phyloP scores from a whole-genome alignment of 306 rosid genomes.

The Boehmeria nivea region DNA sequence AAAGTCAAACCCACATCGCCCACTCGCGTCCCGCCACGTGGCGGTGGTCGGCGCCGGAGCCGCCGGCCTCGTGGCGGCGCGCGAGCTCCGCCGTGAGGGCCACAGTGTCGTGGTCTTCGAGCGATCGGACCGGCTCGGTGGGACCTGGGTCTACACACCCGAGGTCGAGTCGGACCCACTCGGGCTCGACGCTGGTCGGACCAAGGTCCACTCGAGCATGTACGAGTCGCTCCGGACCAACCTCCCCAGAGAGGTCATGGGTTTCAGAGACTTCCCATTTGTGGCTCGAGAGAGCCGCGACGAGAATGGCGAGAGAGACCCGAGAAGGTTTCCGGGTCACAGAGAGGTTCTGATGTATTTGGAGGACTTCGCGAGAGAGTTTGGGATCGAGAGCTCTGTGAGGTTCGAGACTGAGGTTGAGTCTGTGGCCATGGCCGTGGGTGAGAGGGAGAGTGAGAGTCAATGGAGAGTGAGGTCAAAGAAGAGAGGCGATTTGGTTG shows the following conservation, averaged over 20 bases:
- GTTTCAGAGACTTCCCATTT: slow-evolving; percentile 34
- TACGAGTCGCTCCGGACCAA: slow-evolving; percentile 35
- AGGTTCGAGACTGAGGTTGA: slow-evolving; percentile 37
- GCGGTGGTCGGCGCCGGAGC: slow-evolving; percentile 34
- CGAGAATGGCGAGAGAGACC: slow-evolving; percentile 26
- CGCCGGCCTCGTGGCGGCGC: slow-evolving; percentile 28
- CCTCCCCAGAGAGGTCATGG: slow-evolving; percentile 35
- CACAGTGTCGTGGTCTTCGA: slow-evolving; percentile 27
- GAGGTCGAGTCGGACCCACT: slow-evolving; percentile 25
- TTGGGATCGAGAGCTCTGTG: slow-evolving; percentile 26
- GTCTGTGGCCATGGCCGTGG: slow-evolving; percentile 12
- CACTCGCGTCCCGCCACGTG: slow-evolving; percentile 20
- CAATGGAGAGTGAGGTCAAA: slow-evolving; percentile 32
- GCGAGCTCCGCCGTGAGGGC: slow-evolving; percentile 34
- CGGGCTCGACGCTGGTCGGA: slow-evolving; percentile 22
- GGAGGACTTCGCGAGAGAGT: slow-evolving; percentile 36
- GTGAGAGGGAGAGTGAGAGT: neutral
- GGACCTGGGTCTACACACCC: slow-evolving; percentile 35
- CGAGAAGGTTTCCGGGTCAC: slow-evolving; percentile 48
- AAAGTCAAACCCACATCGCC: neutral
- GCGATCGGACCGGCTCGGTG: slow-evolving; percentile 25
- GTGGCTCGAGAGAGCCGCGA: neutral
- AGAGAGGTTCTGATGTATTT: slow-evolving; percentile 42
- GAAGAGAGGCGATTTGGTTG: slow-evolving; percentile 15
- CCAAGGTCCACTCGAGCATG: slow-evolving; percentile 30